These are phyloP conservation scores for Wilhelminamyces savonicus DNA, from an alignment of 805 yeast genomes.

Conservation along the genomic window DNA sequence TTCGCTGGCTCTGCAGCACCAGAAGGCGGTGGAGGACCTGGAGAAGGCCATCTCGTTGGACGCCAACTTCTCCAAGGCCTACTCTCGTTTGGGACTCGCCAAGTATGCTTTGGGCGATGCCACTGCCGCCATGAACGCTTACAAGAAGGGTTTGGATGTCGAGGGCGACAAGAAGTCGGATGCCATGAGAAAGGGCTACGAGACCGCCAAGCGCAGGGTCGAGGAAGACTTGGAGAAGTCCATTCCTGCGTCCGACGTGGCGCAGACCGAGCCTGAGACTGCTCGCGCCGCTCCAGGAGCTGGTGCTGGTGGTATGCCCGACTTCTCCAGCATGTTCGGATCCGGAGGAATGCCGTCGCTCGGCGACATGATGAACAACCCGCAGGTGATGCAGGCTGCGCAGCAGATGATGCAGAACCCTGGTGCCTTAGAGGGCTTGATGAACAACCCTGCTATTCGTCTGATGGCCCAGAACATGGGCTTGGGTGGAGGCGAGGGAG, in stretches of 20 bases:
- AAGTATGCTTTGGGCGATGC: conserved; percentile 92
- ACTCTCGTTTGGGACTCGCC: conserved; percentile 92
- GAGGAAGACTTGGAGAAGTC: conserved; percentile 60
- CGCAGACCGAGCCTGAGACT: conserved; percentile 10
- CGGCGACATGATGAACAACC: conserved; percentile 29
- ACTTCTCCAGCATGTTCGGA: conserved; percentile 65
- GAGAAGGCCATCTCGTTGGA: conserved; percentile 71
- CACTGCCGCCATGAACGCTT: conserved; percentile 84
- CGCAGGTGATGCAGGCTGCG: conserved; percentile 88
- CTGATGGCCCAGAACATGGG: conserved; percentile 80
- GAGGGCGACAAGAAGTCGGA: conserved; percentile 84
- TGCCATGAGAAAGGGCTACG: conserved; percentile 89
- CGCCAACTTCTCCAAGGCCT: conserved; percentile 83
- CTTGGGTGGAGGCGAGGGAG: conserved; percentile 49
- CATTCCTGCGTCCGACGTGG: conserved; percentile 27
- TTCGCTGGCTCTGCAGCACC: conserved; percentile 70
- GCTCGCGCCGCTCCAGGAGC: conserved; percentile 36
- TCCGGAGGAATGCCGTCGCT: conserved; percentile 61
- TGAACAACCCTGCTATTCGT: conserved; percentile 75
- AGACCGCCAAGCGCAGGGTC: conserved; percentile 84
- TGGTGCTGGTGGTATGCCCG: conserved; percentile 62
- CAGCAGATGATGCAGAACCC: conserved; percentile 86
- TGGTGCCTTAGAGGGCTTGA: conserved; percentile 59
- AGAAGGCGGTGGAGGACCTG: conserved; percentile 78
- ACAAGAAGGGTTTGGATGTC: conserved; percentile 75